These are phyloP conservation scores for Panaeolus cyanescens DNA, from an alignment of 768 basidiomycete species.

Conservation along the genomic window DNA sequence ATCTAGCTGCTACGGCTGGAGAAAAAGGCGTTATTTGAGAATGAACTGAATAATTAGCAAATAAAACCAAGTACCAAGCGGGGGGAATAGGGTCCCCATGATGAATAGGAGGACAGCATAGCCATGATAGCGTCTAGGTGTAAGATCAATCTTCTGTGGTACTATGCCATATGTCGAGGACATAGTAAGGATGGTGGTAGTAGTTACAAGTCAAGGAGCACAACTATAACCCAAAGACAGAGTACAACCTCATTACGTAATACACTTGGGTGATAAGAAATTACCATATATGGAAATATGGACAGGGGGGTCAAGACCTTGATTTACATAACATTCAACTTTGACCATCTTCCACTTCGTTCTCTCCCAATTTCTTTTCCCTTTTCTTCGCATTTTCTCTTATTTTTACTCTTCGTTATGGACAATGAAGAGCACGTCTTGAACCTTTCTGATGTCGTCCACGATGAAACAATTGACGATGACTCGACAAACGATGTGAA, in stretches of 20 bases:
- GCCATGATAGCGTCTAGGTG: conserved; percentile 77
- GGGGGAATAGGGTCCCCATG: conserved; percentile 88
- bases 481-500: conserved; percentile 41
- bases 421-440: conserved; percentile 67
- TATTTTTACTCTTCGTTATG: conserved; percentile 29
- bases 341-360: conserved; percentile 4
- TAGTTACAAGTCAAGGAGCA: neutral
- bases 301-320: conserved; percentile 9
- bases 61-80: conserved; percentile 63
- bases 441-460: conserved; percentile 82
- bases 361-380: conserved; percentile 3
- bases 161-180: conserved; percentile 34
- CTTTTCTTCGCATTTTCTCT: conserved; percentile 3
- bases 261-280: conserved; percentile 6
- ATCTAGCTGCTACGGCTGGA: conserved; percentile 88
- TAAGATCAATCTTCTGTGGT: conserved; percentile 58
- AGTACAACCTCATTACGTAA: neutral
- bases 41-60: conserved; percentile 1
- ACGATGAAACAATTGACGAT: conserved; percentile 73
- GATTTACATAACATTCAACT: conserved; percentile 16
- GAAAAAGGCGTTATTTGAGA: conserved; percentile 8
- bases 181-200: conserved; percentile 9
- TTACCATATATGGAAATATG: conserved; percentile 6
- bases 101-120: conserved; percentile 83
- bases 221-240: neutral